Evolutionary conservation across 345 rosid species (phyloP).

Genomic region (Isatis tinctoria): DNA sequence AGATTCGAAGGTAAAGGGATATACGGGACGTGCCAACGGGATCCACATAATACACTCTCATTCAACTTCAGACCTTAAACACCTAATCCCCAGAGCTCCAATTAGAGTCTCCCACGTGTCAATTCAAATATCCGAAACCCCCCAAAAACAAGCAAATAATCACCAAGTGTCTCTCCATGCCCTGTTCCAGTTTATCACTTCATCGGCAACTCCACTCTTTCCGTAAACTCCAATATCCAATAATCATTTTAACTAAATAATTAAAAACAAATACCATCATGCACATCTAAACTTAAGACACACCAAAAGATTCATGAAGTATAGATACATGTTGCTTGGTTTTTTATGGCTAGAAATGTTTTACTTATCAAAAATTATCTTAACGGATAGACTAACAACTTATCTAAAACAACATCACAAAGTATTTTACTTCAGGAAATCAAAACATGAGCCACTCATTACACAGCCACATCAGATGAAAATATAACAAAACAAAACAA

Average conservation of each 20-base stretch:
- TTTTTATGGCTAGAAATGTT: conserved; percentile 10
- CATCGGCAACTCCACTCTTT: conserved; percentile 42
- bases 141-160: conserved; percentile 23
- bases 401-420: not conserved
- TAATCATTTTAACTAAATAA: conserved; percentile 3
- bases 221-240: not conserved
- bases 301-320: conserved; percentile 34
- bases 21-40: conserved; percentile 12
- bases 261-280: not conserved
- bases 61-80: conserved; percentile 49
- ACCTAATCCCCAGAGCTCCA: conserved; percentile 53
- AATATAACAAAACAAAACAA: not conserved
- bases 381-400: conserved; percentile 2
- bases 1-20: conserved; percentile 16
- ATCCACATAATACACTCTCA: conserved; percentile 23
- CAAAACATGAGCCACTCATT: conserved; percentile 37
- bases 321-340: not conserved
- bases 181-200: conserved; percentile 44
- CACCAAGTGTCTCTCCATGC: conserved; percentile 62
- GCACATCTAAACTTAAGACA: conserved; percentile 28
- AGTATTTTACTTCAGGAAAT: not conserved
- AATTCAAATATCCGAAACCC: conserved; percentile 42
- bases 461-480: conserved; percentile 1
- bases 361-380: conserved; percentile 6
- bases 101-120: conserved; percentile 43